These are phyloP conservation scores for Petunia hybrid DNA, from an alignment of 305 asterid species.

Conservation along the genomic window DNA sequence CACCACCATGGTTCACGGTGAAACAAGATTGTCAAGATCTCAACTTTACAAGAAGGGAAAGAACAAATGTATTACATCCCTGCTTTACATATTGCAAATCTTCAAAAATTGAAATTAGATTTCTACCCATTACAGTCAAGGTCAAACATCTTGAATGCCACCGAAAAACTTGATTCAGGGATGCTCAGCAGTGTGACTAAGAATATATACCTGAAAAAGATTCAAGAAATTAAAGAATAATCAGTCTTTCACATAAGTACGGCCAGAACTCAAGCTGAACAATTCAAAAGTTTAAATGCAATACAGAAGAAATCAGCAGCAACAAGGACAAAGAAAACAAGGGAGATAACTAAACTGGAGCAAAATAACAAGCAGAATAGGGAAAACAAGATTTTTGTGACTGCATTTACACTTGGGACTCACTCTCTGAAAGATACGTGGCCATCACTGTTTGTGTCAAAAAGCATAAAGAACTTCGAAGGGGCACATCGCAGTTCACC, in stretches of 20 bases:
- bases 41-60: conserved; percentile 1
- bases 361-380: conserved; percentile 11
- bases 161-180: conserved; percentile 93
- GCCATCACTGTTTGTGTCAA: conserved; percentile 86
- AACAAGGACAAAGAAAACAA: conserved; percentile 29
- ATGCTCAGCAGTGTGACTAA: conserved; percentile 89
- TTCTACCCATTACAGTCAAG: conserved; percentile 80
- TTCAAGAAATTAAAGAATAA: conserved; percentile 33
- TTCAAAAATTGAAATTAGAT: conserved; percentile 19
- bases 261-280: conserved; percentile 8
- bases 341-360: conserved; percentile 26
- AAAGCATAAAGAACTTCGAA: conserved; percentile 90
- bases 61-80: background rate
- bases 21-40: conserved; percentile 2
- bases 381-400: conserved; percentile 22
- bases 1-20: background rate
- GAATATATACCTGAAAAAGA: conserved; percentile 78
- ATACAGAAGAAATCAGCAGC: background rate
- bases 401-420: conserved; percentile 44
- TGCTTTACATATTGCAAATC: conserved; percentile 20
- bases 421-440: conserved; percentile 86
- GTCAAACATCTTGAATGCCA: conserved; percentile 96
- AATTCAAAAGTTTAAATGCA: conserved; percentile 12
- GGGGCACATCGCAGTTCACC: conserved; percentile 86
- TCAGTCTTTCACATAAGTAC: conserved; percentile 35